phyloP scores from a whole-genome alignment of 148 eudicot genomes.

The Arctostaphylos glauca region DNA sequence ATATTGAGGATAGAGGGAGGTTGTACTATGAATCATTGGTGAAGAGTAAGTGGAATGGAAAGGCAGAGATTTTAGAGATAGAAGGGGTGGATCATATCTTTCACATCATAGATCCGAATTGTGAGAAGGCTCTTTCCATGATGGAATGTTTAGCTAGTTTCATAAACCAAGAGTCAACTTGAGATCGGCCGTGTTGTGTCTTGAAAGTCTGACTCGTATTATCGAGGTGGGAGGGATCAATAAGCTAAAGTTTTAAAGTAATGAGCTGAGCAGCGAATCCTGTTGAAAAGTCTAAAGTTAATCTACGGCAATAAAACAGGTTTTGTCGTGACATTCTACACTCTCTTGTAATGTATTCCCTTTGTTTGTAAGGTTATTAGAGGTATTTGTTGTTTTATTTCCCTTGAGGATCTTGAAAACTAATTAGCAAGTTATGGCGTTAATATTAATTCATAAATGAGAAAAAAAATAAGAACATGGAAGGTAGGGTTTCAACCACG shows the following conservation, averaged over 20 bases:
- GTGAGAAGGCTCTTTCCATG: conserved; percentile 32
- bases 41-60: conserved; percentile 27
- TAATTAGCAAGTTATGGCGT: too few relatives aligned
- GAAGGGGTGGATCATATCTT: conserved; percentile 44
- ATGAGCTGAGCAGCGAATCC: too few relatives aligned
- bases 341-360: background rate
- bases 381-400: background rate
- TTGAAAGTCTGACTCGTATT: too few relatives aligned
- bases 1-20: conserved; percentile 34
- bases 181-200: background rate
- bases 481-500: too few relatives aligned
- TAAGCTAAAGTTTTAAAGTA: too few relatives aligned
- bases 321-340: too few relatives aligned
- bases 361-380: background rate
- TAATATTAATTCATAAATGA: too few relatives aligned
- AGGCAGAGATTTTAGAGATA: conserved; percentile 26
- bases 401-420: too few relatives aligned
- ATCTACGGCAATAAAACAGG: too few relatives aligned
- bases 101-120: conserved; percentile 32
- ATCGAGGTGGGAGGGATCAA: too few relatives aligned
- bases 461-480: too few relatives aligned
- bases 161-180: conserved; percentile 19
- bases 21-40: conserved; percentile 24
- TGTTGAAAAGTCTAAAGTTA: too few relatives aligned
- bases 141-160: conserved; percentile 24